These are phyloP conservation scores for Psilocybe sp. DNA, from an alignment of 768 basidiomycete species.

Conservation along the genomic window DNA sequence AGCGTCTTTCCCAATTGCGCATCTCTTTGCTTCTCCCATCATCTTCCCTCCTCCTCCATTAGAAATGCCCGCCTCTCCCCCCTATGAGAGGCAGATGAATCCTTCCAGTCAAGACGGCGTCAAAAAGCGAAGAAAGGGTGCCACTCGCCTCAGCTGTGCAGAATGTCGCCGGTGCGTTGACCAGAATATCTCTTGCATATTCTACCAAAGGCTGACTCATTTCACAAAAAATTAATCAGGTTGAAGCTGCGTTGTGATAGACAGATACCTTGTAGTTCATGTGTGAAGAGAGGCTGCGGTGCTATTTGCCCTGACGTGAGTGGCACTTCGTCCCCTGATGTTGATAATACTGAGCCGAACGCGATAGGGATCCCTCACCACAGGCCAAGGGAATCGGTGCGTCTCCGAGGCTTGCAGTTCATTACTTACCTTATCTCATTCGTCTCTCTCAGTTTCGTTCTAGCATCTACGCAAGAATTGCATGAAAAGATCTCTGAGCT, in stretches of 20 bases:
- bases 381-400: constrained; percentile 79
- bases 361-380: constrained; percentile 67
- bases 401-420: constrained; percentile 9
- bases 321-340: constrained; percentile 11
- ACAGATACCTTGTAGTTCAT: constrained; percentile 73
- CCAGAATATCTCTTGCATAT: background rate
- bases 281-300: constrained; percentile 76
- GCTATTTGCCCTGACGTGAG: constrained; percentile 81
- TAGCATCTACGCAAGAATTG: constrained; percentile 76
- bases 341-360: constrained; percentile 16
- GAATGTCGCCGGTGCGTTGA: constrained; percentile 67
- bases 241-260: constrained; percentile 76
- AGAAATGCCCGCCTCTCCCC: constrained; percentile 32
- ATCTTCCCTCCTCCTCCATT: constrained; percentile 20
- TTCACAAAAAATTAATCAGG: constrained; percentile 27
- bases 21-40: constrained; percentile 21
- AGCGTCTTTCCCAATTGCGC: constrained; percentile 9
- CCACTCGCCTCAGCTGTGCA: constrained; percentile 75
- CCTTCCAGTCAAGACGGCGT: constrained; percentile 18
- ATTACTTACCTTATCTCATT: background rate
- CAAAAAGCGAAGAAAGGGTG: constrained; percentile 68
- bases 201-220: background rate
- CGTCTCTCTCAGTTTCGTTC: constrained; percentile 53
- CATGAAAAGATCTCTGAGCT: constrained; percentile 82
- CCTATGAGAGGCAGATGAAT: constrained; percentile 27